Evolutionary conservation across 2,329 filamentous ascomycete species (phyloP), one percentile per base, ranked within the genome.

Genomic region (Macroventuria anomochaeta): DNA sequence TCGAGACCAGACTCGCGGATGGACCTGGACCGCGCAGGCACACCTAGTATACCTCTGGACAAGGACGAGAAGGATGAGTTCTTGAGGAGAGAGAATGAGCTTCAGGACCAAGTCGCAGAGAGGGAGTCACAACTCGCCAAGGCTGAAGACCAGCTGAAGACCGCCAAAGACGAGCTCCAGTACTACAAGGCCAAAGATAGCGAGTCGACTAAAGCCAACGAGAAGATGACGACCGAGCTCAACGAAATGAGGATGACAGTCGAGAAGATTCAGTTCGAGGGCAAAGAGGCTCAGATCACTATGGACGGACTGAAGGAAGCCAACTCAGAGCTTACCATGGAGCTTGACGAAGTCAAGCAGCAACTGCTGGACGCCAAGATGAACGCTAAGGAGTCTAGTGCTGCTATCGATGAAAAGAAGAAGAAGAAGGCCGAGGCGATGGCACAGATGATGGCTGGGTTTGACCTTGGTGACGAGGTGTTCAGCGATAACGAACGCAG

Each of bases 401-500:
- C 92, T 7, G 88, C 91, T 13, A 80, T 96, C 17, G 93, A 97
- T 65, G 95, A 97, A 77, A 99, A 99, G 82, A 96, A 97, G 78
- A 93, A 92, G 82, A 93, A 92, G 80, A 99, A 99, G 83, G 91
- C 93, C 0, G 95, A 99, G 79, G 95, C 96, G 78, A 99, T 99
- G 95, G 95, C 95, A 36, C 90, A 97, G 83, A 99, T 99, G 95
- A 97, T 99, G 93, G 95, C 95, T 54, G 92, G 93, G 3, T 97
- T 99, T 68, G 93, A 99, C 69, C 85, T 99, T 28, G 93, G 92
- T 37, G 88, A 89, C 41, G 93, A 97, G 53, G 88, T 96, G 26
- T 96, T 97, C 74, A 96, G 92, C 63, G 90, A 95, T 53, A 96
- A 96, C 65, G 95, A 99, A 75, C 85, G 88, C 59, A 88, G 86